Evolutionary conservation across 768 basidiomycete genomes (phyloP).

Genomic region (Calocybe gangraenosa): DNA sequence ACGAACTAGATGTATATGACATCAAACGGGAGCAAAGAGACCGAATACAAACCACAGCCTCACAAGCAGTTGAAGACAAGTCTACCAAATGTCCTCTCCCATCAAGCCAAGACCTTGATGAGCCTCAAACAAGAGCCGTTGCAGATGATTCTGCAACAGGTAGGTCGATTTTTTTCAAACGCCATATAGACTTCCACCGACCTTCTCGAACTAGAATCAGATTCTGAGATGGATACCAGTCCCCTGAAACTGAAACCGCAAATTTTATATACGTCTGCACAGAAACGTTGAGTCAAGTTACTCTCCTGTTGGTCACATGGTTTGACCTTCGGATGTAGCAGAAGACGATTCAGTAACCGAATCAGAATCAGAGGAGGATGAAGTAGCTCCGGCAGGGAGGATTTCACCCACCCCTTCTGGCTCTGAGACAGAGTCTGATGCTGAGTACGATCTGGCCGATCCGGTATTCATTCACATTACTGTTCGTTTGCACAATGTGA

Average conservation of each 20-base stretch:
- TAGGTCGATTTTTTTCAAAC: not conserved
- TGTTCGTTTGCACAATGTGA: not conserved
- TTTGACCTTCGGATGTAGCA: not conserved
- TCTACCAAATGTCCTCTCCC: not conserved
- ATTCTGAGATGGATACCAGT: slow-evolving; percentile 10
- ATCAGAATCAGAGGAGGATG: slow-evolving; percentile 32
- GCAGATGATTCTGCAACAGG: slow-evolving; percentile 39
- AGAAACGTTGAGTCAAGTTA: slow-evolving; percentile 9
- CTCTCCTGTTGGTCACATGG: not conserved
- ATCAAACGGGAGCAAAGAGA: too few species aligned
- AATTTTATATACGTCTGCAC: too few species aligned
- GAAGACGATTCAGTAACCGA: slow-evolving; percentile 27
- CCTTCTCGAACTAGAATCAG: slow-evolving; percentile 23
- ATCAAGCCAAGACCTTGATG: not conserved
- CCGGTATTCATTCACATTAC: slow-evolving; percentile 17
- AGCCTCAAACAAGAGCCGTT: slow-evolving; percentile 5
- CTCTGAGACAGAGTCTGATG: slow-evolving; percentile 45
- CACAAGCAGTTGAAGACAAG: too few species aligned
- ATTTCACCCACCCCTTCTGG: slow-evolving; percentile 5
- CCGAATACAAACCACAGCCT: too few species aligned
- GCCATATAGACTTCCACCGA: too few species aligned
- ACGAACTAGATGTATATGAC: slow-evolving; percentile 10
- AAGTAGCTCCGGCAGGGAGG: not conserved
- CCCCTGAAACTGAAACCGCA: too few species aligned
- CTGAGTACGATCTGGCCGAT: slow-evolving; percentile 27